Percentiles rank a stretch among this genome's conserved stretches.
Conservation (phyloP, 2,329 filamentous ascomycete species). For the Nemania abortiva region DNA sequence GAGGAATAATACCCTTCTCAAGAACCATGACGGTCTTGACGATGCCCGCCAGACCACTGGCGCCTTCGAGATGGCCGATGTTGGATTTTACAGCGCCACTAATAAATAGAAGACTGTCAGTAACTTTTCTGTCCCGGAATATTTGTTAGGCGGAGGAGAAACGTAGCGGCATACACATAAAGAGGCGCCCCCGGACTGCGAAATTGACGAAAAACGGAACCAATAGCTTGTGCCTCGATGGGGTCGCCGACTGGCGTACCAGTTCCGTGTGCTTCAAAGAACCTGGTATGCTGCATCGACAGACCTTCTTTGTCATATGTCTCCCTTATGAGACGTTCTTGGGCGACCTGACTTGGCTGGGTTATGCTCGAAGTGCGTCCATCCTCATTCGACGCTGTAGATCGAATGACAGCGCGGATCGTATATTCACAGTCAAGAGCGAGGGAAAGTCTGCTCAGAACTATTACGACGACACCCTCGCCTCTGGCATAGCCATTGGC, state of each 20-base stretch:
- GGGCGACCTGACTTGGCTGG: conserved; percentile 56
- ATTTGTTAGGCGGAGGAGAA: no score
- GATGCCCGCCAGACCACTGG: conserved; percentile 2
- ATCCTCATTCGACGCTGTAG: conserved; percentile 56
- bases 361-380: conserved; percentile 60
- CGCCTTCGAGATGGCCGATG: conserved; percentile 7
- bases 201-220: conserved; percentile 18
- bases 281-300: conserved; percentile 42
- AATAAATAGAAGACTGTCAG: no score
- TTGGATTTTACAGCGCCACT: conserved; percentile 9
- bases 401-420: conserved; percentile 56
- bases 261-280: conserved; percentile 49
- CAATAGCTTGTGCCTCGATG: conserved; percentile 41
- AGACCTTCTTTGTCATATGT: conserved; percentile 52
- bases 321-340: conserved; percentile 51
- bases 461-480: conserved; percentile 54
- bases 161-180: no score
- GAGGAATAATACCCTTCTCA: conserved; percentile 7
- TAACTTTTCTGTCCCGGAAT: no score
- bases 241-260: conserved; percentile 41
- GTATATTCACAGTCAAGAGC: conserved; percentile 27
- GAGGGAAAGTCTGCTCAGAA: conserved; percentile 57
- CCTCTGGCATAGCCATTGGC: conserved; percentile 64
- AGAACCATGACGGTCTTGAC: conserved; percentile 2
- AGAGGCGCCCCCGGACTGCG: not conserved